These are phyloP conservation scores for Vigna reflexopilosa DNA, from an alignment of 306 rosid species.

Conservation along the genomic window DNA sequence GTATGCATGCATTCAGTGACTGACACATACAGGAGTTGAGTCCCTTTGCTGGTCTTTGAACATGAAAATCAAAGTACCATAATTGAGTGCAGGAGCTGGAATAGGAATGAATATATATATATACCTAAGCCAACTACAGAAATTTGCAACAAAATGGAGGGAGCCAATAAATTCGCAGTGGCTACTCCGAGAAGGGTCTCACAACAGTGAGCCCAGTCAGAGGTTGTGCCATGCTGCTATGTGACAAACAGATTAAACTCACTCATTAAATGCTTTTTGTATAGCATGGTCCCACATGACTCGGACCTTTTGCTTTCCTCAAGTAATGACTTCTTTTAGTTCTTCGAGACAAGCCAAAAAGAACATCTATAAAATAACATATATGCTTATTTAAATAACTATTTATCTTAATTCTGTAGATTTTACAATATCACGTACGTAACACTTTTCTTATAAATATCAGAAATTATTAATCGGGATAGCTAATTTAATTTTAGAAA, in stretches of 20 bases:
- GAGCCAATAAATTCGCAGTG: constrained; percentile 4
- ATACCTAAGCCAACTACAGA: neutral
- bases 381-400: too few relatives aligned
- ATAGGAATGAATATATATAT: neutral
- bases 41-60: constrained; percentile 20
- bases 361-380: too few relatives aligned
- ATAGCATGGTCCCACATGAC: neutral
- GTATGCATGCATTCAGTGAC: neutral
- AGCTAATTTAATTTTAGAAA: too few relatives aligned
- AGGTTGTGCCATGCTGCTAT: neutral
- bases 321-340: neutral
- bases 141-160: constrained; percentile 28
- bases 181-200: constrained; percentile 11
- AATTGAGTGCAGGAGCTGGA: constrained; percentile 5
- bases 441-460: too few relatives aligned
- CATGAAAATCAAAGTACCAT: constrained; percentile 26
- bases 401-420: too few relatives aligned
- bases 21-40: constrained; percentile 39
- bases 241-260: constrained; percentile 1
- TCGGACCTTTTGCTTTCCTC: neutral
- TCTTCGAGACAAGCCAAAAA: neutral
- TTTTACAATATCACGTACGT: too few relatives aligned
- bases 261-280: neutral
- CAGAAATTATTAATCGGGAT: too few relatives aligned
- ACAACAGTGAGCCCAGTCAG: constrained; percentile 27